These are phyloP conservation scores for Tanozyma kutaoensis DNA, from an alignment of 805 yeast species.

Conservation along the genomic window DNA sequence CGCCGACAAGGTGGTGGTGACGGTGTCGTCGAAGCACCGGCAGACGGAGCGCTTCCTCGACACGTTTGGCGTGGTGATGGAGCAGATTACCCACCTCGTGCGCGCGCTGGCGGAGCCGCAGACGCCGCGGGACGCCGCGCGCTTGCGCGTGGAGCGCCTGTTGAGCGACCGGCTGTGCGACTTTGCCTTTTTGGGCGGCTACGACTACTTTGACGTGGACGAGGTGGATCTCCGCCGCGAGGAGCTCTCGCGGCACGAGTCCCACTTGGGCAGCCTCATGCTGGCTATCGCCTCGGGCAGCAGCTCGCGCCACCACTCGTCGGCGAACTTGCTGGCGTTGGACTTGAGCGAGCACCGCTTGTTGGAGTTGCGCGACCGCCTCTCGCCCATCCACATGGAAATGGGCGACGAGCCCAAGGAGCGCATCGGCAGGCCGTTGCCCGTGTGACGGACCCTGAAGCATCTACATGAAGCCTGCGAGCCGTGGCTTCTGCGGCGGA, in stretches of 20 bases:
- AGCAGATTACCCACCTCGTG: conserved; percentile 42
- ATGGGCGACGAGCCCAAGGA: no score
- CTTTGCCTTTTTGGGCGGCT: conserved; percentile 55
- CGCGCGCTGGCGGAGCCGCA: no score
- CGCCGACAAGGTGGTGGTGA: conserved; percentile 62
- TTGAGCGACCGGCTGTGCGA: conserved; percentile 10
- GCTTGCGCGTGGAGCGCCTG: no score
- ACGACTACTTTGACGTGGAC: conserved; percentile 73
- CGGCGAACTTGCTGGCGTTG: conserved; percentile 10
- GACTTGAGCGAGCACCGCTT: conserved; percentile 3
- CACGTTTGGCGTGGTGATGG: conserved; percentile 49
- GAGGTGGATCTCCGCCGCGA: conserved; percentile 45
- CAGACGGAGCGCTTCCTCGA: conserved; percentile 71
- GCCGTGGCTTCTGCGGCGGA: no score
- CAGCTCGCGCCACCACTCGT: conserved; percentile 13
- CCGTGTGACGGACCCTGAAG: no score
- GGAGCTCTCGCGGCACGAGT: conserved; percentile 13
- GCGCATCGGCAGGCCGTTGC: no score
- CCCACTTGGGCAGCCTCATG: conserved; percentile 12
- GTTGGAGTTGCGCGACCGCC: no score
- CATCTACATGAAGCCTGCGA: no score
- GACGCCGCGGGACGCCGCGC: no score
- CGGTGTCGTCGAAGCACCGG: conserved; percentile 78
- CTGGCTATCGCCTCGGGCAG: conserved; percentile 4
- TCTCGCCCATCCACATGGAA: no score